Base-by-base conservation (phyloP, 1,139 yeast genomes). In the Pichia sp. region DNA sequence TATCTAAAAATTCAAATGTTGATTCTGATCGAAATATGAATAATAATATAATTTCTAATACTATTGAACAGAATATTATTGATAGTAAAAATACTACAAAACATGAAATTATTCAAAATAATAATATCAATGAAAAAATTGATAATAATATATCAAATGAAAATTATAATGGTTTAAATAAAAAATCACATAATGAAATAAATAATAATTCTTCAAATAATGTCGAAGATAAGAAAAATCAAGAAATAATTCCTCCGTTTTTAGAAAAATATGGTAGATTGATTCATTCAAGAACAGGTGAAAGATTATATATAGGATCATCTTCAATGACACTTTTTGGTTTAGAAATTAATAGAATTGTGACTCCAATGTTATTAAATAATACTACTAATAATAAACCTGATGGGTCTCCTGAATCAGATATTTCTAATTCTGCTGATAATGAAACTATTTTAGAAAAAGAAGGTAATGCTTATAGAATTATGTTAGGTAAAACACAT, bases 321-420 rank as follows among this genome's bases (percentile, higher is more conserved):
- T 82, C 90, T 0, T 82, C 90, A 1, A 83, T 84, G 90, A 83
- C 94, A 0, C 63, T 83, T 27, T 83, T 83, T 59, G 90, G 90
- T 3, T 66, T 83, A 48, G 92, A 83, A 53, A 82, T 84, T 45
- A 87, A 82, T 57, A 77, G 80, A 47, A 68, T 76, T 70, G 75
- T 76, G 4, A 75, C 59, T 2, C 61, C 57, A 25, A 41, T 53
- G 48, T 41, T 54, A 46, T 37, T 44, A 23, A 50, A 41, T 16
- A 34, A 5, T 24, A 33, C 24, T 16, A 29, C 30, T 29, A 43
- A 25, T 30, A 42, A 39, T 30, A 30, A 35, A 16, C 47, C 52
- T n/a, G 53, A 38, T 3, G 42, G 46, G n/a, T 32, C 47, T 2
- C 29, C 46, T 1, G 37, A 43, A 11, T 40, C 50, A 8, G 35